These are phyloP conservation scores for Schizosaccharomyces lindneri DNA, from an alignment of 805 yeast species.

Conservation along the genomic window DNA sequence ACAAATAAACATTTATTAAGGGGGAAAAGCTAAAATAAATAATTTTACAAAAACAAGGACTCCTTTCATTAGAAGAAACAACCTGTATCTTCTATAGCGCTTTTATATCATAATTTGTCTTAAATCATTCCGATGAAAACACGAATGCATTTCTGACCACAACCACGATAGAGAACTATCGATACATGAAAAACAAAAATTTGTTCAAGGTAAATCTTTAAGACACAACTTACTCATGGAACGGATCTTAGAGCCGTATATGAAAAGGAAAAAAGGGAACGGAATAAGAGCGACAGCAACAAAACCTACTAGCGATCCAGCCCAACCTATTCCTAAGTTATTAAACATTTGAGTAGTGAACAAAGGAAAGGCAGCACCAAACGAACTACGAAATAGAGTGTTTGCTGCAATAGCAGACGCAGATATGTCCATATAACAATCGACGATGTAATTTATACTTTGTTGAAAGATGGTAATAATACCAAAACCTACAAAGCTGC, in stretches of 20 bases:
- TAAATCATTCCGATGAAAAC: too few species aligned
- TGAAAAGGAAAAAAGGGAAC: neutral
- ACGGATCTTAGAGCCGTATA: neutral
- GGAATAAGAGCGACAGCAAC: neutral
- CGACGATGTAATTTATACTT: constrained; percentile 48
- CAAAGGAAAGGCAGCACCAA: neutral
- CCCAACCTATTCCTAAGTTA: neutral
- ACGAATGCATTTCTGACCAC: too few species aligned
- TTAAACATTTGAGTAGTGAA: neutral
- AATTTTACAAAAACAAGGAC: too few species aligned
- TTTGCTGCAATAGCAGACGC: neutral
- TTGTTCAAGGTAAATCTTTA: neutral
- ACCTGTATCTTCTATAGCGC: too few species aligned
- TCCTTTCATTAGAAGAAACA: too few species aligned
- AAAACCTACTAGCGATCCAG: neutral
- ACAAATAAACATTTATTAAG: too few species aligned
- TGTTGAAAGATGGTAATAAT: constrained; percentile 41
- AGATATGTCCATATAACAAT: constrained; percentile 25
- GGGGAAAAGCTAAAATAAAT: too few species aligned
- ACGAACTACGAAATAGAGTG: neutral
- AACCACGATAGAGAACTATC: neutral
- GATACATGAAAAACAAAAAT: neutral
- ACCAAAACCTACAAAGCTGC: constrained; percentile 33
- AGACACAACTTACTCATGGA: neutral
- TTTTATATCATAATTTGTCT: too few species aligned